These are phyloP conservation scores for Candida boidinii DNA, from an alignment of 805 yeast genomes.

Conservation along the genomic window DNA sequence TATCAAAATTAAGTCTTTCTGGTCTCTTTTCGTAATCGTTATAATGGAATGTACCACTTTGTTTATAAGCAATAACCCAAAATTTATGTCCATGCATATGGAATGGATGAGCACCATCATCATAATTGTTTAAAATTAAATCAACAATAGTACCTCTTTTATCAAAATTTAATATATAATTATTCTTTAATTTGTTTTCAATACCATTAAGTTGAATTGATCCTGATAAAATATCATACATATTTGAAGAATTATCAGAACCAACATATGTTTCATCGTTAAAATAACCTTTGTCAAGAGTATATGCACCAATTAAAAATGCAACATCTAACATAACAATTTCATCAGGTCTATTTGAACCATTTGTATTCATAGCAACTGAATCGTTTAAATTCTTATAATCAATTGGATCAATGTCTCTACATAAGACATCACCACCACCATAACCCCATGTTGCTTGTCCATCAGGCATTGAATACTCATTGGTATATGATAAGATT, in stretches of 20 bases:
- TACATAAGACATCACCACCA: slow-evolving; percentile 11
- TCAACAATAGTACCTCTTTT: slow-evolving; percentile 58
- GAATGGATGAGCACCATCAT: slow-evolving; percentile 94
- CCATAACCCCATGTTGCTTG: slow-evolving; percentile 25
- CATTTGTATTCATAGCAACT: slow-evolving; percentile 6
- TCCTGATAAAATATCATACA: slow-evolving; percentile 87
- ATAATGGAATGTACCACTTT: slow-evolving; percentile 53
- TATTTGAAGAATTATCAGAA: slow-evolving; percentile 65
- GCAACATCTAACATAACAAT: slow-evolving; percentile 8
- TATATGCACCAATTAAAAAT: slow-evolving; percentile 7
- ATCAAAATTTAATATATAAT: slow-evolving; percentile 58
- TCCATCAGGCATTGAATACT: slow-evolving; percentile 39
- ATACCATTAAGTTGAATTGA: slow-evolving; percentile 71
- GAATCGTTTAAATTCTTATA: slow-evolving; percentile 8
- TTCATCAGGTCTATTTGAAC: slow-evolving; percentile 8
- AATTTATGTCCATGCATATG: slow-evolving; percentile 89
- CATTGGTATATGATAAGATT: slow-evolving; percentile 7
- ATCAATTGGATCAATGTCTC: slow-evolving; percentile 9
- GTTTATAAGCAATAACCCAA: slow-evolving; percentile 47
- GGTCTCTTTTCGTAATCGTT: slow-evolving; percentile 26
- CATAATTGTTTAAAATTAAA: slow-evolving; percentile 68
- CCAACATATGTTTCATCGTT: slow-evolving; percentile 11
- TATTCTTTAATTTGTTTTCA: slow-evolving; percentile 44
- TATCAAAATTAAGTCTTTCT: slow-evolving; percentile 20
- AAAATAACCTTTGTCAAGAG: slow-evolving; percentile 10